phyloP scores from a whole-genome alignment of 2,329 filamentous ascomycete genomes.

The Cladophialophora yegresii region DNA sequence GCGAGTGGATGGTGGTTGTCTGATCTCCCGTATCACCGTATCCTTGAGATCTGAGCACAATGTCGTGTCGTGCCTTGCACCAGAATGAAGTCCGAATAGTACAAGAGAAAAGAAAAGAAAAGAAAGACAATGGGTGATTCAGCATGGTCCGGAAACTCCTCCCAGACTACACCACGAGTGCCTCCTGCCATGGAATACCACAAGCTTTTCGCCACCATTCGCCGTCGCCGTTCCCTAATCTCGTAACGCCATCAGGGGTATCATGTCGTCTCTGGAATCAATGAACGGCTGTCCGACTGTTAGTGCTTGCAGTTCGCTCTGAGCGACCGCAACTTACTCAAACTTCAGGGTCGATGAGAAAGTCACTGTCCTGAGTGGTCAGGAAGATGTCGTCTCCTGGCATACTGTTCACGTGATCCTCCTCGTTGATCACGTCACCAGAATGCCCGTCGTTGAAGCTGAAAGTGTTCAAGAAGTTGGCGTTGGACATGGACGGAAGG shows the following conservation, averaged over 20 bases:
- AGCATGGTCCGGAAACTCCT: conserved; percentile 28
- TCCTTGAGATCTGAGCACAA: neutral
- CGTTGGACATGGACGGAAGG: conserved; percentile 15
- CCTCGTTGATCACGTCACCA: conserved; percentile 4
- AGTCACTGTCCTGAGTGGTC: neutral
- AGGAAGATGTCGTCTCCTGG: conserved; percentile 9
- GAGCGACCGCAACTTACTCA: neutral
- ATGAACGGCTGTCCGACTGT: neutral
- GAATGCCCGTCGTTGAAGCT: neutral
- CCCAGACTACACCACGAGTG: conserved; percentile 36
- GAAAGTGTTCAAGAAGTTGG: conserved; percentile 6
- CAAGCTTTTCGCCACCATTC: conserved; percentile 8
- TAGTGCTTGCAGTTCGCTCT: neutral
- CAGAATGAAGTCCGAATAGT: neutral
- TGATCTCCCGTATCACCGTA: neutral
- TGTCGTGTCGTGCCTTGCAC: neutral
- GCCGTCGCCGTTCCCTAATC: neutral
- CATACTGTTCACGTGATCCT: neutral
- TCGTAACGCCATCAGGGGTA: neutral
- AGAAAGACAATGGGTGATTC: conserved; percentile 8
- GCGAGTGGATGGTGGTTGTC: neutral
- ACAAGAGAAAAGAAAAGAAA: conserved; percentile 1
- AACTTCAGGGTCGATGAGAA: neutral
- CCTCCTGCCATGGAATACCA: conserved; percentile 19
- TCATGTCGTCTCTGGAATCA: neutral